Percentiles rank a stretch among this genome's conserved stretches.
These are phyloP conservation scores for Phaffomyces thermotolerans DNA, from an alignment of 805 yeast species.

Conservation along the genomic window DNA sequence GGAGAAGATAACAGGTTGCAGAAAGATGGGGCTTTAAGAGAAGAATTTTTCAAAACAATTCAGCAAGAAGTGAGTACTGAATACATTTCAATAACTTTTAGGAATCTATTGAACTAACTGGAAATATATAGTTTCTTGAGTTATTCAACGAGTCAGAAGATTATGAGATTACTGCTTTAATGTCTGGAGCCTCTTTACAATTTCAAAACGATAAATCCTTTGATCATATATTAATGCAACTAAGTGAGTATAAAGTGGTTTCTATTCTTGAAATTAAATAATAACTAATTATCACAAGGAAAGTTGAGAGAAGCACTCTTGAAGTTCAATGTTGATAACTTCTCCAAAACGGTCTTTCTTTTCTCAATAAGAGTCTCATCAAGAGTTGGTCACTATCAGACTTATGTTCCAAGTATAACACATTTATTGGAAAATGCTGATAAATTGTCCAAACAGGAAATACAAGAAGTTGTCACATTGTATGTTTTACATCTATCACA, in stretches of 20 bases:
- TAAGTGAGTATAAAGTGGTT: conserved; percentile 14
- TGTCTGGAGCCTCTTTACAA: neutral
- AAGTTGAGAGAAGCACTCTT: conserved; percentile 53
- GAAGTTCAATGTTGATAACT: conserved; percentile 30
- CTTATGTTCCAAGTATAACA: conserved; percentile 48
- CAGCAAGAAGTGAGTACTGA: conserved; percentile 19
- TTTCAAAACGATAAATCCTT: conserved; percentile 3
- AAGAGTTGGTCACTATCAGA: conserved; percentile 43
- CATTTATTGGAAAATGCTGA: conserved; percentile 22
- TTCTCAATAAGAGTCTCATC: conserved; percentile 43
- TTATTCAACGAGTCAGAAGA: neutral
- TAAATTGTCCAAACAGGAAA: conserved; percentile 27
- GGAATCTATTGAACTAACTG: neutral
- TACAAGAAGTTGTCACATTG: conserved; percentile 34
- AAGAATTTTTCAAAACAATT: conserved; percentile 32
- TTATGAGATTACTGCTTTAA: neutral
- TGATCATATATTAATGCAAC: conserved; percentile 31
- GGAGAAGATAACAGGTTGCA: conserved; percentile 49
- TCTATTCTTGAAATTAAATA: neutral
- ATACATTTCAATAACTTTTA: neutral
- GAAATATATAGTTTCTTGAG: conserved; percentile 2
- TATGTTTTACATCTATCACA: conserved; percentile 36
- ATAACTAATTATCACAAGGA: conserved; percentile 20
- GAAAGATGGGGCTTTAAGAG: conserved; percentile 35
- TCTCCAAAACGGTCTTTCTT: conserved; percentile 40